Percentiles rank a stretch among this genome's conserved stretches.
Conservation (phyloP, 257 asterid species). For the Plantago ovata region DNA sequence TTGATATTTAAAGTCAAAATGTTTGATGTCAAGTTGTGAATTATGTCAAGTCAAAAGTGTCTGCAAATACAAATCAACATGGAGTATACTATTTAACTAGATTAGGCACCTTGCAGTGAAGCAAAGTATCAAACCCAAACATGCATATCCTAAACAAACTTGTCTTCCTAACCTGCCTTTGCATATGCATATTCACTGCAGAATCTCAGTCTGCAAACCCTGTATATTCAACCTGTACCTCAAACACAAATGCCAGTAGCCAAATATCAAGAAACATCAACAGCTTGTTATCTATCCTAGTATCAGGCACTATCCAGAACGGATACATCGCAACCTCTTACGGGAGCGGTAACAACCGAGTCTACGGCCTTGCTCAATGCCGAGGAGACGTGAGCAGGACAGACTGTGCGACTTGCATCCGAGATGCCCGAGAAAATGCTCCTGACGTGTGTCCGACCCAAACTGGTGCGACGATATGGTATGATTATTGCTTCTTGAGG, state of each 20-base stretch:
- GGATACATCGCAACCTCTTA: slow-evolving; percentile 45
- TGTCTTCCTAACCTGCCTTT: slow-evolving; percentile 21
- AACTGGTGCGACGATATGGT: slow-evolving; percentile 58
- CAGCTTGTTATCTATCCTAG: slow-evolving; percentile 34
- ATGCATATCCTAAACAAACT: slow-evolving; percentile 32
- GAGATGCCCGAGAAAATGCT: slow-evolving; percentile 38
- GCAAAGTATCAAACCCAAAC: not conserved
- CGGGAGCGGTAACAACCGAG: slow-evolving; percentile 27
- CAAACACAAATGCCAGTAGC: slow-evolving; percentile 14
- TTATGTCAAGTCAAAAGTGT: not conserved
- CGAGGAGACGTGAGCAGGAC: slow-evolving; percentile 54
- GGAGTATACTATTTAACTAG: no score
- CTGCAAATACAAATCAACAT: not conserved
- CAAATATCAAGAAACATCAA: slow-evolving; percentile 37
- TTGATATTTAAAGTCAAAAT: no score
- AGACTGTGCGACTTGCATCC: slow-evolving; percentile 62
- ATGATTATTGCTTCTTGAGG: slow-evolving; percentile 61
- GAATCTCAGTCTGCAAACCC: slow-evolving; percentile 56
- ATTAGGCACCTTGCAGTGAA: not conserved
- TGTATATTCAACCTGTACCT: slow-evolving; percentile 33
- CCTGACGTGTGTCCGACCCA: slow-evolving; percentile 41
- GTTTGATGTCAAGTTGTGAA: no score
- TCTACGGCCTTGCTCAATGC: slow-evolving; percentile 79
- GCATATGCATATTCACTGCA: slow-evolving; percentile 23
- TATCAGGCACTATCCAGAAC: slow-evolving; percentile 28